Evolutionary conservation across 768 basidiomycete species (phyloP).

Genomic region (Suillus paluster): DNA sequence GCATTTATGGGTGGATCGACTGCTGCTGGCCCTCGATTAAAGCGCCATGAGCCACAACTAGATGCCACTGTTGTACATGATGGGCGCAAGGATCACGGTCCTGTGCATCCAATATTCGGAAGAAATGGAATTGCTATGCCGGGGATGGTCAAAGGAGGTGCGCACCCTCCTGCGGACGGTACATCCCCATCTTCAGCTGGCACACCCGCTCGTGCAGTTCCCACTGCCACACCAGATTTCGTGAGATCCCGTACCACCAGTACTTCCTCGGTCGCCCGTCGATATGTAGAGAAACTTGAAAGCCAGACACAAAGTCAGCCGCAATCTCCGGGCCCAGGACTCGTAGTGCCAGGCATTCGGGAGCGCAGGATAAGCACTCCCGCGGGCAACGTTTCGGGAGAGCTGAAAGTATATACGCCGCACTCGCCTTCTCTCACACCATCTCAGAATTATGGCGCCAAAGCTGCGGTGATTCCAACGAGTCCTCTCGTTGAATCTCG

Average conservation of each 20-base stretch:
- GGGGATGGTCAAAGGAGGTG: conserved; percentile 51
- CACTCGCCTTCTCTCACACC: conserved; percentile 16
- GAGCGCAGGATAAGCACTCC: conserved; percentile 59
- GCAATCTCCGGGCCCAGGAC: conserved; percentile 37
- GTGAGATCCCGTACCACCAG: conserved; percentile 37
- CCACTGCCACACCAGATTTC: conserved; percentile 16
- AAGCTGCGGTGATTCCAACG: conserved; percentile 5
- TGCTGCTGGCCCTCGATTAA: conserved; percentile 75
- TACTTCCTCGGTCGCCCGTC: conserved; percentile 38
- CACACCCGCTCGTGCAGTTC: conserved; percentile 11
- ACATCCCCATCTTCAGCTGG: conserved; percentile 10
- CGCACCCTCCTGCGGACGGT: conserved; percentile 10
- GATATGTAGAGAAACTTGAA: conserved; percentile 43
- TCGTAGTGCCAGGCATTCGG: conserved; percentile 35
- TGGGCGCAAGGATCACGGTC: conserved; percentile 53
- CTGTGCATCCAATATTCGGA: conserved; percentile 79
- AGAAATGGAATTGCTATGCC: conserved; percentile 77
- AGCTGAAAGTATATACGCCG: conserved; percentile 22
- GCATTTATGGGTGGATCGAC: conserved; percentile 77
- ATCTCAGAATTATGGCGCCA: conserved; percentile 25
- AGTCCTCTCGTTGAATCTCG: conserved; percentile 18
- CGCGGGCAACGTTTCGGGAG: conserved; percentile 18
- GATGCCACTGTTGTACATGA: conserved; percentile 71
- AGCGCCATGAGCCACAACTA: conserved; percentile 70
- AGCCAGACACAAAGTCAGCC: conserved; percentile 38